A percentile compares a stretch with the other conserved stretches of the same genome.
Conservation (phyloP, 2,329 filamentous ascomycete genomes). For the Pyrenophora tritici-repentis region DNA sequence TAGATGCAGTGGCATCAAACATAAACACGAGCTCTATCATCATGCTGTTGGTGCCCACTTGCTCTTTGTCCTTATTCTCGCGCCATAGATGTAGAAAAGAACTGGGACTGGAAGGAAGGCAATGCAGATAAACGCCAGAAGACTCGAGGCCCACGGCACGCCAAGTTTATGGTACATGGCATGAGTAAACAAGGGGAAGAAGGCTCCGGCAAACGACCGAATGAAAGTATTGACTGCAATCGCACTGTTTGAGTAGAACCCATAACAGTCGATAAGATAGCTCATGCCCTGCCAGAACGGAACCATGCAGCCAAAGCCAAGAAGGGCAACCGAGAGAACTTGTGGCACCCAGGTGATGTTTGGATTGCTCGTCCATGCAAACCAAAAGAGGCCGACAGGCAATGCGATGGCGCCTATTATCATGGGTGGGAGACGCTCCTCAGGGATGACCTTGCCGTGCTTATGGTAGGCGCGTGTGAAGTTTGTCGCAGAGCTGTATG, state of each 20-base stretch:
- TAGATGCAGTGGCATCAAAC: background rate
- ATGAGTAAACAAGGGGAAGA: constrained; percentile 57
- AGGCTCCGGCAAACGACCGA: constrained; percentile 55
- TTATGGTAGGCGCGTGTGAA: constrained; percentile 38
- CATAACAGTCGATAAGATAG: constrained; percentile 73
- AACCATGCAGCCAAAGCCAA: constrained; percentile 75
- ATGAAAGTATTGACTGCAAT: constrained; percentile 58
- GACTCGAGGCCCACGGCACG: constrained; percentile 42
- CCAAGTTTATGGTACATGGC: constrained; percentile 52
- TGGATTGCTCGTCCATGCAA: constrained; percentile 61
- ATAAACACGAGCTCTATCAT: background rate
- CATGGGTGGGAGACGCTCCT: constrained; percentile 68
- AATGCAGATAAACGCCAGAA: constrained; percentile 43
- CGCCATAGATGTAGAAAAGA: constrained; percentile 45
- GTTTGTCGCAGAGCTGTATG: constrained; percentile 41
- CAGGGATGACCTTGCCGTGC: constrained; percentile 58
- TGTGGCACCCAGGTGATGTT: constrained; percentile 61
- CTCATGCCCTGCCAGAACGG: constrained; percentile 84
- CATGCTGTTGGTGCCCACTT: constrained; percentile 35
- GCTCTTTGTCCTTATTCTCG: constrained; percentile 38
- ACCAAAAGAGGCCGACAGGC: constrained; percentile 63
- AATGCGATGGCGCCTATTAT: constrained; percentile 66
- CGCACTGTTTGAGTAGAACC: constrained; percentile 52
- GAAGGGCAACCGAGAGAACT: constrained; percentile 61
- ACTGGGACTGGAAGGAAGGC: constrained; percentile 43